phyloP scores from a whole-genome alignment of 768 basidiomycete genomes.

The Leccinum truebloodii region DNA sequence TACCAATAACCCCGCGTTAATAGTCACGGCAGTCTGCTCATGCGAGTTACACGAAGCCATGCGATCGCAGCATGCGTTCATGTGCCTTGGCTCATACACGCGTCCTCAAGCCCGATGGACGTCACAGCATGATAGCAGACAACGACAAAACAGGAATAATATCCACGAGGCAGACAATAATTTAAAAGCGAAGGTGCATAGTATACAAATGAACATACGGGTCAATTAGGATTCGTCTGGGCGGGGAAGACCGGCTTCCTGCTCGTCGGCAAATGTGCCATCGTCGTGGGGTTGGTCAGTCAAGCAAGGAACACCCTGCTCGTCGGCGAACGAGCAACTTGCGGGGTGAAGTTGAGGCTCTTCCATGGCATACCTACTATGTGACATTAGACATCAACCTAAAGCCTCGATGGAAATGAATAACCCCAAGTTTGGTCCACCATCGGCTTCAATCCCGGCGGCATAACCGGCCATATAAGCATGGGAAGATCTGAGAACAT shows the following conservation, averaged over 20 bases:
- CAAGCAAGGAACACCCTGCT: background rate
- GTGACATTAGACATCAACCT: conserved; percentile 12
- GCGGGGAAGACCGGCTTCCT: conserved; percentile 4
- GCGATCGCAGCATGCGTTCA: conserved; percentile 23
- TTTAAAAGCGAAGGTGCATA: conserved; percentile 3
- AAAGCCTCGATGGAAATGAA: conserved; percentile 13
- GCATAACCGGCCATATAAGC: conserved; percentile 10
- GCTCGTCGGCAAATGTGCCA: background rate
- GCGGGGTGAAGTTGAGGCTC: background rate
- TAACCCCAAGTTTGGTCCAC: conserved; percentile 13
- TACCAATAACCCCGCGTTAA: conserved; percentile 8
- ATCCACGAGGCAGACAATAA: conserved; percentile 4
- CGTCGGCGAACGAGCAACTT: background rate
- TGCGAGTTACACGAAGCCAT: conserved; percentile 12
- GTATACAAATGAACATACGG: background rate
- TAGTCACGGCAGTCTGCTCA: conserved; percentile 14
- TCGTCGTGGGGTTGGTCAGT: conserved; percentile 5
- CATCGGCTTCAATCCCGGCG: background rate
- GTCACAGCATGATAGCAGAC: conserved; percentile 3
- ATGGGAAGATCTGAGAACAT: background rate
- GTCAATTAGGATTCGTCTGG: conserved; percentile 9
- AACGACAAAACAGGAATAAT: background rate
- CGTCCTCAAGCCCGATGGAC: background rate
- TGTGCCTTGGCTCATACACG: conserved; percentile 16
- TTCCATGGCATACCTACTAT: conserved; percentile 15